A percentile compares a stretch with the other conserved stretches of the same genome.
Evolutionary conservation across 306 rosid species (phyloP).

Genomic region (Cicer chorassanicum): DNA sequence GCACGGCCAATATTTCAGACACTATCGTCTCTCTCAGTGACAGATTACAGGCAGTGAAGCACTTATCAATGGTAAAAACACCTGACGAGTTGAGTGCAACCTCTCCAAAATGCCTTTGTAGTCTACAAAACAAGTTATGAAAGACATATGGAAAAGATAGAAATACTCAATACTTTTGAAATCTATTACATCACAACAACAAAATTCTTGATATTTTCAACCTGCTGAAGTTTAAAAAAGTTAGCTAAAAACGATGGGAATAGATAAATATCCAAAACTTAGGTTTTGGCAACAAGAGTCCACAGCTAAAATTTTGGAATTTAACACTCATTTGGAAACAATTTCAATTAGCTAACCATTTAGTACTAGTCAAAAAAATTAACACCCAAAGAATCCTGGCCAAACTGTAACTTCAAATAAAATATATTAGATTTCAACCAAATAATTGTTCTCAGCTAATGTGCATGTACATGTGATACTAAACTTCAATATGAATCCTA

Average conservation of each 20-base stretch:
- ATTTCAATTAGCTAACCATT: conserved; percentile 25
- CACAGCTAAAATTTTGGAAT: conserved; percentile 31
- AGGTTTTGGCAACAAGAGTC: background rate
- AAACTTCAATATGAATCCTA: conserved; percentile 27
- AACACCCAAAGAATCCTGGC: conserved; percentile 17
- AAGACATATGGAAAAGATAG: conserved; percentile 15
- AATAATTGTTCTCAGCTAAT: conserved; percentile 4
- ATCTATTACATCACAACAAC: conserved; percentile 18
- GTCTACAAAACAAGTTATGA: conserved; percentile 60
- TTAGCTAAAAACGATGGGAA: background rate
- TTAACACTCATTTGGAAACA: conserved; percentile 12
- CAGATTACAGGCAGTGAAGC: conserved; percentile 69
- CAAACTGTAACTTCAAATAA: conserved; percentile 15
- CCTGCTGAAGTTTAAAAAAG: conserved; percentile 17
- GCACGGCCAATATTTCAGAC: conserved; percentile 70
- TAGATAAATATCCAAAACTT: conserved; percentile 18
- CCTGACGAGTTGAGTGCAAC: conserved; percentile 69
- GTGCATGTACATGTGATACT: background rate
- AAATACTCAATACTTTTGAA: conserved; percentile 29
- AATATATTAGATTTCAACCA: conserved; percentile 17
- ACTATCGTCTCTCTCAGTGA: conserved; percentile 82
- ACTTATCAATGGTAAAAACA: conserved; percentile 81
- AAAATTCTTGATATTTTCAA: conserved; percentile 32
- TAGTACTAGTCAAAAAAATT: conserved; percentile 20
- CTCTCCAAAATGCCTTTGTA: conserved; percentile 82